Conservation (phyloP, 495 filamentous ascomycete genomes). For the Chaetomium fimeti region DNA sequence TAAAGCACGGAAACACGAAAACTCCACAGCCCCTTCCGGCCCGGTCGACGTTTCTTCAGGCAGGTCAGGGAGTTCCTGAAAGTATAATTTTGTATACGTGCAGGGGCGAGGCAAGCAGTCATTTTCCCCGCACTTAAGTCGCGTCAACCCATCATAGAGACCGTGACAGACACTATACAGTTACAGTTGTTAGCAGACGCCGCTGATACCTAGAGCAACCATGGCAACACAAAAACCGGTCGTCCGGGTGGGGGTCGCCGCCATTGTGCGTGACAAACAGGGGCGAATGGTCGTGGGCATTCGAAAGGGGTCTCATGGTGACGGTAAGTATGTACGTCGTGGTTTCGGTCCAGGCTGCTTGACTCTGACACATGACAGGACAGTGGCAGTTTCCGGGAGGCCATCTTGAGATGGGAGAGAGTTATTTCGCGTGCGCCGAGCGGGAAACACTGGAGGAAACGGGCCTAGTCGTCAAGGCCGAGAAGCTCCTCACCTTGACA, state of each 20-base stretch:
- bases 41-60: too few species aligned
- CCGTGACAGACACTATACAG: too few species aligned
- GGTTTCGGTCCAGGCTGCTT: neutral
- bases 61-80: too few species aligned
- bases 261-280: conserved; percentile 37
- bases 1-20: too few species aligned
- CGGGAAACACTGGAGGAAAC: conserved; percentile 71
- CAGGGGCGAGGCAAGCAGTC: too few species aligned
- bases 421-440: conserved; percentile 54
- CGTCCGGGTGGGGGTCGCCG: conserved; percentile 44
- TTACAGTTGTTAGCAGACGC: neutral
- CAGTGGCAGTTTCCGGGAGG: conserved; percentile 66
- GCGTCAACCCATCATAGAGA: too few species aligned
- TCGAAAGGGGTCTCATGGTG: conserved; percentile 44
- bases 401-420: conserved; percentile 66
- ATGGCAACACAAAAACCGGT: conserved; percentile 26
- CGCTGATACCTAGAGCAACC: neutral
- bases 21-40: too few species aligned
- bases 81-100: too few species aligned
- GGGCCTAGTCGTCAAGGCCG: conserved; percentile 50
- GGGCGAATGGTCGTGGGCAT: conserved; percentile 43
- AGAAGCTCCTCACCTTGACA: conserved; percentile 54
- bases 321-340: conserved; percentile 24
- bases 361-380: conserved; percentile 35
- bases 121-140: too few species aligned